phyloP scores from a whole-genome alignment of 441 rosid genomes.

The Populus trichocarpa region DNA sequence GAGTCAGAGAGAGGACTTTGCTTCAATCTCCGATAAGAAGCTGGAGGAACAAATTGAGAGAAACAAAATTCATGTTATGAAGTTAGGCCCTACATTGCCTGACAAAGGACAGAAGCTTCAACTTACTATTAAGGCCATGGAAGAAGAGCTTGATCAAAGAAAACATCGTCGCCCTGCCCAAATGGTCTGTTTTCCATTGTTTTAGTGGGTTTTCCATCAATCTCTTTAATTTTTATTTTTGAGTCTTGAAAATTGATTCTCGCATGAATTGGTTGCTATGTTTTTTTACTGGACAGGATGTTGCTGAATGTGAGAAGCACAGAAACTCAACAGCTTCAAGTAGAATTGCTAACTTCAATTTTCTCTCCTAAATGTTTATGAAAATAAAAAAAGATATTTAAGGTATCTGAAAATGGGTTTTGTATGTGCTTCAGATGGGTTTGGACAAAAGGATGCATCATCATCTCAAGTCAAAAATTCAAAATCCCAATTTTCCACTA shows the following conservation, averaged over 20 bases:
- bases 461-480: conserved; percentile 28
- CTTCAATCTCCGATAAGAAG: conserved; percentile 26
- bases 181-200: conserved; percentile 25
- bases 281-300: conserved; percentile 42
- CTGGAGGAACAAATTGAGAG: conserved; percentile 43
- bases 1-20: conserved; percentile 21
- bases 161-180: conserved; percentile 14
- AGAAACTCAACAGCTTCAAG: conserved; percentile 24
- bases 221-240: neutral
- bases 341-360: conserved; percentile 19
- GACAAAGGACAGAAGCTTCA: conserved; percentile 57
- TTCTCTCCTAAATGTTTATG: conserved; percentile 1
- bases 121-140: conserved; percentile 24
- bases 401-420: conserved; percentile 6
- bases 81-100: conserved; percentile 10
- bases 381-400: no score
- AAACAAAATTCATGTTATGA: conserved; percentile 4
- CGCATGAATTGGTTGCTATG: neutral
- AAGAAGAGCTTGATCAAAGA: conserved; percentile 54
- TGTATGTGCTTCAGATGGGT: conserved; percentile 44
- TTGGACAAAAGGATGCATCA: conserved; percentile 30
- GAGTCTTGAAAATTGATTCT: neutral
- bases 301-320: conserved; percentile 30
- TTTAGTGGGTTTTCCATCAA: neutral
- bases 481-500: conserved; percentile 44